Evolutionary conservation across 1,139 yeast species (phyloP), one percentile per base, ranked within the genome.

Genomic region (Magnusiomyces paraingens): DNA sequence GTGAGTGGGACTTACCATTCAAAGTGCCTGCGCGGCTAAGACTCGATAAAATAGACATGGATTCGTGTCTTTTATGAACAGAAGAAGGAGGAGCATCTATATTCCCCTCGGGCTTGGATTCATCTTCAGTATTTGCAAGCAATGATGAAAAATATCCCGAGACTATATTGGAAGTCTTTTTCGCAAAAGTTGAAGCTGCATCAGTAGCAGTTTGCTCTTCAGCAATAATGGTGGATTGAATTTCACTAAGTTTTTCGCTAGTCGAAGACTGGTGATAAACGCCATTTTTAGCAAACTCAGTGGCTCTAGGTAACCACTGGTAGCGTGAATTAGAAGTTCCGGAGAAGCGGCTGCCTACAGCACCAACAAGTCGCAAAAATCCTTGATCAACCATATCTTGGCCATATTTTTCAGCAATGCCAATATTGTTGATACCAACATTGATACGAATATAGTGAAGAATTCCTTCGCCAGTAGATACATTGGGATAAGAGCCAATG

Each of bases 261-360:
- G 8, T 40, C 2, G 32, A 35, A 5, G 41, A n/a, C 18, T 36
- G 21, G 11, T 22, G 41, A 11, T 35, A 18, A 38, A 38, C 3
- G 18, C 18, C 15, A 17, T 21, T 29, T 32, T 47, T 40, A 10
- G 50, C 41, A 21, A 47, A 50, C 18, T 49, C 26, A 29, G 52
- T 45, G 5, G 87, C 87, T 58, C 77, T 69, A 2, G 83, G 82
- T 58, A 82, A 84, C 96, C 96, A 89, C 68, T 89, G 96, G 65
- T 88, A 89, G 63, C 73, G 78, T 66, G 84, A 82, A 55, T 83
- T 86, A 1, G 91, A 81, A 26, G 91, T 83, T 67, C 88, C 88
- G 52, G 86, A 89, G 67, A 89, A 89, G 55, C 73, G 78, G 57
- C 80, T 78, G 48, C 81, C 84, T 3, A 80, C 79, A 51, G 75